Conservation (phyloP, 2,329 filamentous ascomycete species). For the Nemania sp. region DNA sequence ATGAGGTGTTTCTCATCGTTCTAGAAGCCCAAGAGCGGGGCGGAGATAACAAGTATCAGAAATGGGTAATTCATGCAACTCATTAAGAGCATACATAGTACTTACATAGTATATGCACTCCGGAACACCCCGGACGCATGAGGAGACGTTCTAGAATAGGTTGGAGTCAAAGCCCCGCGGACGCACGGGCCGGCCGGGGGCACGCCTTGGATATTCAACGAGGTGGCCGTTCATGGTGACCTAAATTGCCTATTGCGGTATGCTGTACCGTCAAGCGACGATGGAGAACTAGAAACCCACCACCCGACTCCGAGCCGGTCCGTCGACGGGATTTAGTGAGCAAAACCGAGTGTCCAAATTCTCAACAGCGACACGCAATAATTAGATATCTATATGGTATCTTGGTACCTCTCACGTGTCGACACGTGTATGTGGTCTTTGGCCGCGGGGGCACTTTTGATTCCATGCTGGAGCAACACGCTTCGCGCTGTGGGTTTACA, state of each 20-base stretch:
- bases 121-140: slow-evolving; percentile 7
- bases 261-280: slow-evolving; percentile 4
- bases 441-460: slow-evolving; percentile 15
- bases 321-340: not conserved
- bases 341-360: slow-evolving; percentile 4
- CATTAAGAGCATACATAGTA: slow-evolving; percentile 13
- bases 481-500: slow-evolving; percentile 15
- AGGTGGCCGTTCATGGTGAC: not conserved
- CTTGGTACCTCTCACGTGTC: slow-evolving; percentile 25
- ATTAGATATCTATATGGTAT: not conserved
- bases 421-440: slow-evolving; percentile 29
- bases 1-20: not conserved
- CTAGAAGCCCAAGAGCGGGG: not conserved
- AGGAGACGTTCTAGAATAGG: slow-evolving; percentile 27
- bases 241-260: not conserved
- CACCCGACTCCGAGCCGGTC: slow-evolving; percentile 6
- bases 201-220: not conserved
- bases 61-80: not conserved
- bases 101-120: slow-evolving; percentile 8
- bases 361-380: not conserved
- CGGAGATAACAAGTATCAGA: not conserved
- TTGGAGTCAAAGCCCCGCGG: slow-evolving; percentile 1
- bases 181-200: not conserved
- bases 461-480: slow-evolving; percentile 20
- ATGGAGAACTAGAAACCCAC: not conserved